Base-by-base conservation (phyloP, 1,284 basidiomycete species). In the Irpex sp. region DNA sequence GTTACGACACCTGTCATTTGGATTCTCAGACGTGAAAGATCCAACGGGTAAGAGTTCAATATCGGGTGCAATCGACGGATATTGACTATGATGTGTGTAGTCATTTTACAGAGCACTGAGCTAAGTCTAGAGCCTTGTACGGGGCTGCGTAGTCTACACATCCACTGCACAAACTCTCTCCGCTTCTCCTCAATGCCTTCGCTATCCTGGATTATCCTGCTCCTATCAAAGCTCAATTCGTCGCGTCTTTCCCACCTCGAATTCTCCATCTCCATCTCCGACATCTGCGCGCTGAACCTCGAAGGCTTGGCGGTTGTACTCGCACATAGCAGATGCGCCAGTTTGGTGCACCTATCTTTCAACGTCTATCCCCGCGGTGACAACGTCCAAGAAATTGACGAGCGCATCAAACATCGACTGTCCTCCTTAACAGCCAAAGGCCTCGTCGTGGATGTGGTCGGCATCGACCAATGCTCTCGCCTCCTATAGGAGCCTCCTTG, bases 141-240 rank as follows among this genome's bases (percentile, higher is more conserved):
- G 1, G 64, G 67, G 0, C 58, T 72, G 7, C 65, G 61, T 13
- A 61, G 56, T 6, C 64, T 72, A 17, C 62, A 59, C 26, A 63
- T 70, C 8, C 49, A 59, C 15, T 72, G 69, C 59, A 55, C 66
- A 2, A 55, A 57, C 33, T 26, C 53, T 31, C 35, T 37, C 6
- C 53, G 35, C 17, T 65, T 62, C 8, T 59, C 64, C 17, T 46
- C 62, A 2, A 57, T 64, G 33, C 66, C 66, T 7, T 72, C 70
- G 4, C 63, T 72, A 33, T 72, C 70, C n/a, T 72, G 70, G 70
- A 68, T 70, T 49, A 58, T 70, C 26, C 59, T 67, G 35, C 59
- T 72, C 19, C 69, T 72, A 9, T 65, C 69, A 36, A 67, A 63
- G 17, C 61, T 66, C n/a, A 60, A 63, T 43, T 66, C 70, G 1